Conservation (phyloP, 305 asterid genomes). For the Plantago lanceolata region DNA sequence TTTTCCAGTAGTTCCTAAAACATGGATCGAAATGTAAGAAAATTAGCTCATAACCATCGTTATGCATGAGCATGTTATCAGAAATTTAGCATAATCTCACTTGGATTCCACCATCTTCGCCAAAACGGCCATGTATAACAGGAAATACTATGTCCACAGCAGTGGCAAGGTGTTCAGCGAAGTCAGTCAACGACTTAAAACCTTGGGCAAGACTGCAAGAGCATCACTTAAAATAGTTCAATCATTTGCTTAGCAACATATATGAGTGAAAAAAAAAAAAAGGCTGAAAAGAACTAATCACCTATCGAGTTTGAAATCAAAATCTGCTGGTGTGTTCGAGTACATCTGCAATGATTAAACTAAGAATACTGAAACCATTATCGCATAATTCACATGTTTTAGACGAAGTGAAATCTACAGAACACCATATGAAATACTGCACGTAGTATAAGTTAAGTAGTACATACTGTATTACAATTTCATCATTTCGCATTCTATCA, state of each 20-base stretch:
- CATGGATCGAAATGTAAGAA: too few species aligned
- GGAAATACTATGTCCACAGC: conserved; percentile 85
- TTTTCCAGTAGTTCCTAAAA: conserved; percentile 67
- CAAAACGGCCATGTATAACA: conserved; percentile 89
- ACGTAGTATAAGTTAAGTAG: too few species aligned
- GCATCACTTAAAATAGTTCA: conserved; percentile 14
- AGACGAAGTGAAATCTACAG: background rate
- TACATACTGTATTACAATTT: too few species aligned
- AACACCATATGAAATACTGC: background rate
- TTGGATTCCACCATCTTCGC: conserved; percentile 97
- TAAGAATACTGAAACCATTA: too few species aligned
- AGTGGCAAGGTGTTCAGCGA: conserved; percentile 62
- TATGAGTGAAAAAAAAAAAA: conserved; percentile 7
- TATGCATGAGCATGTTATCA: too few species aligned
- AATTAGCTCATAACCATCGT: too few species aligned
- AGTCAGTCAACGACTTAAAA: conserved; percentile 59
- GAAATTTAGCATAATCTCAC: conserved; percentile 30
- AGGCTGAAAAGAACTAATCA: conserved; percentile 17
- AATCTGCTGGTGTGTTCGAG: conserved; percentile 90
- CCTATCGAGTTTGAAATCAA: conserved; percentile 90
- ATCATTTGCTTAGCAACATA: background rate
- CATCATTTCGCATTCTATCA: too few species aligned
- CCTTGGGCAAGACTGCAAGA: conserved; percentile 80
- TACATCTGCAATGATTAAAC: conserved; percentile 41
- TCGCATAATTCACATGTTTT: too few species aligned